These are phyloP conservation scores for Geotrichum histeridarum DNA, from an alignment of 1,139 yeast species.

Conservation along the genomic window DNA sequence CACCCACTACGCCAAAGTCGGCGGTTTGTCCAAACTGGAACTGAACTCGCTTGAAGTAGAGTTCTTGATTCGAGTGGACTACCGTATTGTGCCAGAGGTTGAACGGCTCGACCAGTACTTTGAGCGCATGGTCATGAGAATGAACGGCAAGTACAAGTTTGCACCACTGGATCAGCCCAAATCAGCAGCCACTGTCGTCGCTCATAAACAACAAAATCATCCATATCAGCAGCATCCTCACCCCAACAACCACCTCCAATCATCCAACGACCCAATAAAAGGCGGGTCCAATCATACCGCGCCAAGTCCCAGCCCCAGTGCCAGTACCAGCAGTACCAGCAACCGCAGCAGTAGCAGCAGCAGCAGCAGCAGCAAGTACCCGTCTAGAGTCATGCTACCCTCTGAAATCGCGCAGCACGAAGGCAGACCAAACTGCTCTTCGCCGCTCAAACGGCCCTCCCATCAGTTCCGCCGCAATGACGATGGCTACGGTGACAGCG, in stretches of 20 bases:
- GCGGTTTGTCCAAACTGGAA: slow-evolving; percentile 85
- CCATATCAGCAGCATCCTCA: not conserved
- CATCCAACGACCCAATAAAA: not conserved
- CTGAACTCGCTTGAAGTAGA: slow-evolving; percentile 84
- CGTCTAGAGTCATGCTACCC: slow-evolving; percentile 12
- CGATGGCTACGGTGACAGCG: no score
- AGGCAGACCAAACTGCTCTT: slow-evolving; percentile 18
- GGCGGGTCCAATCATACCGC: not conserved
- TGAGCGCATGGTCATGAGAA: slow-evolving; percentile 32
- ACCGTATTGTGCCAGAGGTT: slow-evolving; percentile 58
- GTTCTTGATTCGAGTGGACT: slow-evolving; percentile 73
- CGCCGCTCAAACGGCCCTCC: slow-evolving; percentile 19
- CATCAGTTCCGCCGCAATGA: no score
- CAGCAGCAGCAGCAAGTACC: not conserved
- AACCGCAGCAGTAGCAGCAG: not conserved
- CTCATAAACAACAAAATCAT: not conserved
- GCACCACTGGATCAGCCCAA: slow-evolving; percentile 2
- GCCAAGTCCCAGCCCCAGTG: not conserved
- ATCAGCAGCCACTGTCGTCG: not conserved
- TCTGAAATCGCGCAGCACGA: slow-evolving; percentile 22
- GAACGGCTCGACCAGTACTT: slow-evolving; percentile 39
- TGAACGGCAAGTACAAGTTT: slow-evolving; percentile 26
- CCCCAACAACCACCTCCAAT: not conserved
- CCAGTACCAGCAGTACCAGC: not conserved
- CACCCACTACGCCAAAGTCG: slow-evolving; percentile 90